Base-by-base conservation (phyloP, 257 asterid species). In the Solanum megistacrolobum region DNA sequence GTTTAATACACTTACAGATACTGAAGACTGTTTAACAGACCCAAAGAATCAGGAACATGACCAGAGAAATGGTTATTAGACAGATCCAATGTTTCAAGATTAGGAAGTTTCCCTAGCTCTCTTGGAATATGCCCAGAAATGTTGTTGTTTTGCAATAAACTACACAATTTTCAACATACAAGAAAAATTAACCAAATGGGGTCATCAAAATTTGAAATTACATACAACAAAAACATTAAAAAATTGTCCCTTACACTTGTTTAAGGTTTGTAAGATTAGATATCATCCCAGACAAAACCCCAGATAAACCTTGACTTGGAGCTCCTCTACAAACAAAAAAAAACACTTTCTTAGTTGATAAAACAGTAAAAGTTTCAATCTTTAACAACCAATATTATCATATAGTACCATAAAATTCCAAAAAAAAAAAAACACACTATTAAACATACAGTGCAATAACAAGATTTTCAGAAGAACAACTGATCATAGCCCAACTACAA, bases 401-500 rank as follows among this genome's bases (percentile, higher is more conserved):
- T n/a, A 85, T 60, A 66, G 48, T 39, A 65, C n/a, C 35, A 35
- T 41, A 32, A 78, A 31, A 39, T 36, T 21, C 23, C 18, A 36
- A 43, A 23, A 43, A 36, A 25, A 55, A 16, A 21, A 46, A 8
- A 76, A 1, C 11, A 84, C 6, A 43, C 20, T n/a, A 36, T 10
- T 10, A 39, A 31, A 86, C 97, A 91, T 85, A 95, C 98, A 97
- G 85, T 60, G 94, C 93, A 86, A 96, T 92, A 85, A 97, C 99
- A 89, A 95, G 95, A 88, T 95, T 93, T 88, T 94, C 95, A 89
- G 94, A 48, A 88, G 96, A 94, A 92, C 99, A 97, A 89, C 99
- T 97, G 86, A 97, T 94, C 99, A 94, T 95, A 48, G 96, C 92
- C 99, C 99, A 97, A 90, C 99, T 94, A 89, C 99, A 97, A 41